Evolutionary conservation across 495 filamentous ascomycete species (phyloP), one percentile per base, ranked within the genome.

Genomic region (Acidomyces sp.): DNA sequence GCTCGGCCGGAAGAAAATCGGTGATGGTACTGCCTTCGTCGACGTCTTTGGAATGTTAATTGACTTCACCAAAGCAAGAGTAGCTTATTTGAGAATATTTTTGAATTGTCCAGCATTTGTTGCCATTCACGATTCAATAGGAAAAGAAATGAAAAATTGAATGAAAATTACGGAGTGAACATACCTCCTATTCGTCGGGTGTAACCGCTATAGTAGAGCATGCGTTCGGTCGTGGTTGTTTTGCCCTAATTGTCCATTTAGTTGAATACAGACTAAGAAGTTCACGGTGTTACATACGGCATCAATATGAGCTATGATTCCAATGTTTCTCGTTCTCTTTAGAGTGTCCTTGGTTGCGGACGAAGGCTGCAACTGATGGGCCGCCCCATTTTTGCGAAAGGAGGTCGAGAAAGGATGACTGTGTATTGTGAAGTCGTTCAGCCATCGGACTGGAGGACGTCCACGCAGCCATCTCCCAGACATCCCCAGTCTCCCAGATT

Each of bases 251-350:
- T 34, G 29, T 15, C 2, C 9, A 10, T 32, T 4, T 13, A 9
- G 2, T 13, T 41, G 3, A 9, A 29, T 7, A 25, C 11, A 3
- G 23, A 34, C 0, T 9, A 7, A 22, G 17, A 9, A 1, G 12
- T 6, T 28, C 20, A n/a, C 18, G 34, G 11, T 30, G 18, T 6
- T 34, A 66, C 75, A 38, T 63, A 85, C 82, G 33, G 92, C 92
- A 75, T 96, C 92, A 45, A 96, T 94, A 61, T 99, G 92, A 26
- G 92, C 92, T 58, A 99, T 94, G 46, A 99, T 99, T 27, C 92
- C 92, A 62, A 99, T 95, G 57, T 99, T 99, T 45, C 90, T 70
- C 35, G 87, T 90, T 6, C 31, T 13, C 26, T 34, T 34, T 11
- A 38, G n/a, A n/a, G n/a, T n/a, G n/a, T n/a, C n/a, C n/a, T n/a